Conservation (phyloP, 768 basidiomycete genomes). For the Plicaturopsis crispa region DNA sequence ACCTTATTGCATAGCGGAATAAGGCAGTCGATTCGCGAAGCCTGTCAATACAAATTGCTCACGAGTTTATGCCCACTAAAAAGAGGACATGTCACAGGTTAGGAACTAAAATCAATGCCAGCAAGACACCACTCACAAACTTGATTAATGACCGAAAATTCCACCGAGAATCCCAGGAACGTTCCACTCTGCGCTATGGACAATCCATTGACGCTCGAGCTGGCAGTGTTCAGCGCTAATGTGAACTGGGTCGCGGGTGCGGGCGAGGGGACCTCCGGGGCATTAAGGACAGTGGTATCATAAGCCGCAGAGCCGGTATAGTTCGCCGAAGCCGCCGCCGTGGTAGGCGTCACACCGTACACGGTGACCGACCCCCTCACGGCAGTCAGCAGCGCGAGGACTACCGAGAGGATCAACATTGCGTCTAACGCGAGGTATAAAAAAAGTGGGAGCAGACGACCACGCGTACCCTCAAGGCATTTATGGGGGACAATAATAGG, state of each 20-base stretch:
- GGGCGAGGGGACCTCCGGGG: conserved; percentile 20
- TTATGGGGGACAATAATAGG: too few relatives aligned
- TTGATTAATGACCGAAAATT: conserved; percentile 33
- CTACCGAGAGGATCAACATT: too few relatives aligned
- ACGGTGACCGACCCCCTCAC: conserved; percentile 17
- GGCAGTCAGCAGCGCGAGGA: conserved; percentile 4
- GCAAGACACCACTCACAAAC: conserved; percentile 20
- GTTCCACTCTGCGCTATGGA: conserved; percentile 25
- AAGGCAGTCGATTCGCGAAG: too few relatives aligned
- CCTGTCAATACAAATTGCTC: conserved; percentile 11
- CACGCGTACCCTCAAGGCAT: too few relatives aligned
- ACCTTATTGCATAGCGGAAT: too few relatives aligned
- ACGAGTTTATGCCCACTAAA: conserved; percentile 16
- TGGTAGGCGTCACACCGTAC: conserved; percentile 17
- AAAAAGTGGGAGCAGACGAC: too few relatives aligned
- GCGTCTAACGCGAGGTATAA: too few relatives aligned
- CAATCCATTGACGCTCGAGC: conserved; percentile 11
- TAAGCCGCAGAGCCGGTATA: conserved; percentile 25
- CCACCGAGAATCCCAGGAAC: conserved; percentile 36
- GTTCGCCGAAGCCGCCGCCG: conserved; percentile 12
- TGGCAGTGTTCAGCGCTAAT: conserved; percentile 13
- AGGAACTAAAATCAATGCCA: not conserved
- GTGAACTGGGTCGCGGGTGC: conserved; percentile 14
- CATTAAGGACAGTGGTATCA: conserved; percentile 20
- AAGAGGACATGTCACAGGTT: not conserved